Percentiles rank a stretch among this genome's conserved stretches.
These are phyloP conservation scores for Exidia glandulosa DNA, from an alignment of 768 basidiomycete species.

Conservation along the genomic window DNA sequence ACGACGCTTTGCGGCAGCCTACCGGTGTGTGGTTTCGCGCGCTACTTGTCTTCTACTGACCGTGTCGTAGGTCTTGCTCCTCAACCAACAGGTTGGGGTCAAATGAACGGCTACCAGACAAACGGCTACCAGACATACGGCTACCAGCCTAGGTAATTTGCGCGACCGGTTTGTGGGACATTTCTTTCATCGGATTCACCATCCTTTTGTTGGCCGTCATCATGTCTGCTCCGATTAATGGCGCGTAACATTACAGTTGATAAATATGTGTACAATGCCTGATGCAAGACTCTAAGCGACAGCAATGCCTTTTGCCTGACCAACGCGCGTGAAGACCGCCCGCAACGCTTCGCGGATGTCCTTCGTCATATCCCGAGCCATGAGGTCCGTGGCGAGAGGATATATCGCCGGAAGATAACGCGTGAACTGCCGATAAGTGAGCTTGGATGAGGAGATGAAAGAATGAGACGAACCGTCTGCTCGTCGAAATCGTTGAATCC, in stretches of 20 bases:
- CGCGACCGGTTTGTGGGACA: conserved; percentile 20
- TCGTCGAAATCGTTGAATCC: conserved; percentile 87
- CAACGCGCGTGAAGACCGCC: conserved; percentile 72
- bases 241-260: background rate
- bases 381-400: conserved; percentile 75
- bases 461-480: conserved; percentile 59
- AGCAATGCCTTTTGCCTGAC: conserved; percentile 58
- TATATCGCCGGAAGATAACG: conserved; percentile 86
- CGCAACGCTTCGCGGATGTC: conserved; percentile 75
- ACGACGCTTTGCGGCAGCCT: conserved; percentile 44
- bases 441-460: conserved; percentile 1
- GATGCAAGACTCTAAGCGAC: conserved; percentile 36
- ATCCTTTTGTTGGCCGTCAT: background rate
- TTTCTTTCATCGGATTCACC: conserved; percentile 1
- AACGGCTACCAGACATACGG: conserved; percentile 18
- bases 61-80: too few relatives aligned
- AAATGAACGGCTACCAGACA: conserved; percentile 20
- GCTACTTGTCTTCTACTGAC: too few relatives aligned
- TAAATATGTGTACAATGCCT: conserved; percentile 7
- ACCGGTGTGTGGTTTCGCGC: too few relatives aligned
- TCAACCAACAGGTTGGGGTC: conserved; percentile 54
- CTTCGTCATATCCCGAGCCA: conserved; percentile 69
- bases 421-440: conserved; percentile 50
- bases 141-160: conserved; percentile 19
- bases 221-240: background rate